Evolutionary conservation across 768 basidiomycete genomes (phyloP).

Genomic region (Lentinus tigrinus): DNA sequence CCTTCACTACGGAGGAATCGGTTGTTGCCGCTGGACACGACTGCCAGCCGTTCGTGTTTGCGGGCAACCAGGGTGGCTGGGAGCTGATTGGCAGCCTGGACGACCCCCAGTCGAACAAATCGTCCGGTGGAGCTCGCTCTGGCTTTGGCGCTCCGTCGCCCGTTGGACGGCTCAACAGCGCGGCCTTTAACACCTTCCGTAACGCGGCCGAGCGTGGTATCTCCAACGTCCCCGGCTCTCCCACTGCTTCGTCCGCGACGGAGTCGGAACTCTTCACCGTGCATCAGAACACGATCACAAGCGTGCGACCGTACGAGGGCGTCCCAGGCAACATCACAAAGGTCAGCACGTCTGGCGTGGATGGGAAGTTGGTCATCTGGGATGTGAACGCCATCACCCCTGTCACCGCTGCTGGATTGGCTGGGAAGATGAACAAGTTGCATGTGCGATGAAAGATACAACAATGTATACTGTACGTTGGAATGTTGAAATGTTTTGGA

Average conservation of each 20-base stretch:
- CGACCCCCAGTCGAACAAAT: slow-evolving; percentile 55
- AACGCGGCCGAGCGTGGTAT: slow-evolving; percentile 83
- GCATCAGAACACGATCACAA: slow-evolving; percentile 99
- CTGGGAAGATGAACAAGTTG: slow-evolving; percentile 28
- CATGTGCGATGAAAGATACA: slow-evolving; percentile 27
- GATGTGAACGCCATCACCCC: slow-evolving; percentile 58
- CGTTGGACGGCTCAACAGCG: slow-evolving; percentile 74
- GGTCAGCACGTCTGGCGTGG: slow-evolving; percentile 91
- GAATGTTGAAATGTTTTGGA: slow-evolving; percentile 2
- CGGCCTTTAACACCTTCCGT: slow-evolving; percentile 92
- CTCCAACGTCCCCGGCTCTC: slow-evolving; percentile 30
- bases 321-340: slow-evolving; percentile 56
- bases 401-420: slow-evolving; percentile 29
- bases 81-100: slow-evolving; percentile 78
- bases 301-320: slow-evolving; percentile 72
- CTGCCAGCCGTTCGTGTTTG: slow-evolving; percentile 90
- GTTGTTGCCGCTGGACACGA: slow-evolving; percentile 96
- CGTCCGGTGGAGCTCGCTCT: slow-evolving; percentile 44
- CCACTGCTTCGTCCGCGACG: slow-evolving; percentile 34
- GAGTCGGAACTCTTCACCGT: slow-evolving; percentile 85
- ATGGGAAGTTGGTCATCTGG: slow-evolving; percentile 94
- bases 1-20: slow-evolving; percentile 81
- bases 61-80: slow-evolving; percentile 79
- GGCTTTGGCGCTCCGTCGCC: slow-evolving; percentile 47
- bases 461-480: slow-evolving; percentile 4